Percentiles rank a stretch among this genome's conserved stretches.
Evolutionary conservation across 2,329 filamentous ascomycete species (phyloP).

Genomic region (Sclerotinia minor): DNA sequence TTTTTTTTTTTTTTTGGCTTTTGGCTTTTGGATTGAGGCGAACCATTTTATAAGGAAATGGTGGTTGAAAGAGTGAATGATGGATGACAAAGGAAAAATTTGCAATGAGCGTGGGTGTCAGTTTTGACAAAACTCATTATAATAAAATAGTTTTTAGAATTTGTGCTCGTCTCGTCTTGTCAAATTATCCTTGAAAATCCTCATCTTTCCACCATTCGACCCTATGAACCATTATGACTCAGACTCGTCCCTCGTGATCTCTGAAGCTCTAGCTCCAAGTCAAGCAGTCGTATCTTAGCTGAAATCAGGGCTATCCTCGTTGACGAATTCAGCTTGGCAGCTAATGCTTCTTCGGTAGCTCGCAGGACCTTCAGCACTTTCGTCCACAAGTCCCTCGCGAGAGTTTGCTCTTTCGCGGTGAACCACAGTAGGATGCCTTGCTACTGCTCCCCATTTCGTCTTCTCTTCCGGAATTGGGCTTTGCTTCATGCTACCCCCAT

Average conservation of each 20-base stretch:
- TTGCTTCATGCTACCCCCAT: slow-evolving; percentile 45
- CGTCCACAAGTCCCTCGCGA: slow-evolving; percentile 53
- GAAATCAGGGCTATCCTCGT: slow-evolving; percentile 39
- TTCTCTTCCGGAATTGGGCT: slow-evolving; percentile 35
- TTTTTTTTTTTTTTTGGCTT: too few species aligned
- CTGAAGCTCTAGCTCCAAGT: slow-evolving; percentile 60
- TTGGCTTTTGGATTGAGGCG: slow-evolving; percentile 11
- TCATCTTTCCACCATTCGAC: slow-evolving; percentile 16
- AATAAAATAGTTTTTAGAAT: slow-evolving; percentile 35
- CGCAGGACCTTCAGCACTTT: slow-evolving; percentile 29
- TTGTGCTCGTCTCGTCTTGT: slow-evolving; percentile 38
- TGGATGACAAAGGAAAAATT: slow-evolving; percentile 36
- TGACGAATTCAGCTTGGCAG: slow-evolving; percentile 28
- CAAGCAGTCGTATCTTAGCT: slow-evolving; percentile 70
- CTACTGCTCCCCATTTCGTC: slow-evolving; percentile 42
- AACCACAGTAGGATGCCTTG: slow-evolving; percentile 62
- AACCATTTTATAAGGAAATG: slow-evolving; percentile 37
- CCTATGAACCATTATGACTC: slow-evolving; percentile 26
- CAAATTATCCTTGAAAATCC: slow-evolving; percentile 27
- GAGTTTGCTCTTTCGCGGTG: slow-evolving; percentile 60
- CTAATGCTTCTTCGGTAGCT: slow-evolving; percentile 31
- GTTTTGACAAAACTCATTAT: slow-evolving; percentile 30
- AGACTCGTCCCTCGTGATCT: slow-evolving; percentile 49
- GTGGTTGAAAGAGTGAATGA: slow-evolving; percentile 38
- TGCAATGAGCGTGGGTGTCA: slow-evolving; percentile 41